Evolutionary conservation across 2,329 filamentous ascomycete species (phyloP), one percentile per base, ranked within the genome.

Genomic region (Penicillium sp.): DNA sequence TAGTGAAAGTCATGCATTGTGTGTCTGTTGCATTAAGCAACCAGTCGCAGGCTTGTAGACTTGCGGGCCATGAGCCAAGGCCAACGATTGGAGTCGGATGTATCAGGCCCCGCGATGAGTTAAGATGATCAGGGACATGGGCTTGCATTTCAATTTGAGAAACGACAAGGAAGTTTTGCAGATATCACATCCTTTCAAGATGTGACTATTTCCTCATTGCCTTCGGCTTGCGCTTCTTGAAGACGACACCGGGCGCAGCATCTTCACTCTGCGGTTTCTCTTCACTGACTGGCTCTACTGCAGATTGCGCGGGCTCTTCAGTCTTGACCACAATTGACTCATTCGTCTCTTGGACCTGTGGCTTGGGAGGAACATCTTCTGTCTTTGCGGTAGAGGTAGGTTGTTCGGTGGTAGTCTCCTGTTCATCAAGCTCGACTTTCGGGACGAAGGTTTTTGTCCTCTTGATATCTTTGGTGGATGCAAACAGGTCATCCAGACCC

Each of bases 201-300:
- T 42, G 27, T 8, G 7, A 43, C 60, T 67, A 77, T 69, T 73
- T 74, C 64, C 72, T 76, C 64, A 73, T 71, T 50, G 71, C 65
- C 66, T 80, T 81, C 2, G 77, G 71, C 62, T 79, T 81, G 61
- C 79, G 78, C 62, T 80, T 81, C 63, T 80, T 81, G 71, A 81
- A 81, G 23, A 80, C 64, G 41, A 79, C 71, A 4, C 72, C 73
- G 5, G 70, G 55, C 6, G 59, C 60, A 21, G 59, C 54, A 33
- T 71, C 70, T 50, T 71, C 65, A 5, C 41, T 50, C 31, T 64
- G 64, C 9, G 50, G 46, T 0, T 60, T 58, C 57, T 63, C 61
- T 13, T 58, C 52, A 7, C 21, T 40, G 1, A 55, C 43, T 9
- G 51, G 49, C 23, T 47, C 49, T 37, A n/a, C 31, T 25, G 66